Conservation (phyloP, 208 protist species). For the Trypanosoma theileri region DNA sequence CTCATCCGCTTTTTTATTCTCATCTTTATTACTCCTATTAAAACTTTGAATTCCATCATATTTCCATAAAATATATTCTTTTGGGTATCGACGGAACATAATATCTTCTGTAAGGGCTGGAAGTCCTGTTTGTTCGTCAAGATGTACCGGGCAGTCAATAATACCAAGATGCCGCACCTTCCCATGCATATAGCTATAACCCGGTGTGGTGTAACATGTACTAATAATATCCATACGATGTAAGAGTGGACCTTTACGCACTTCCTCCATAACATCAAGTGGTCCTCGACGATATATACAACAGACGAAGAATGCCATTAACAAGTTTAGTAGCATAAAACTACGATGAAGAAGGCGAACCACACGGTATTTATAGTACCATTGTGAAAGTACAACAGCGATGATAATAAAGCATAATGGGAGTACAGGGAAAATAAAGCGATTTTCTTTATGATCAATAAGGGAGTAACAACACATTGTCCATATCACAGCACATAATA, state of each 20-base stretch:
- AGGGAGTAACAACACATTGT: conserved; percentile 74
- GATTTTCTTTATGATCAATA: conserved; percentile 94
- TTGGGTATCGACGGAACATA: conserved; percentile 49
- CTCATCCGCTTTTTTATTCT: conserved; percentile 13
- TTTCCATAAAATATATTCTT: conserved; percentile 58
- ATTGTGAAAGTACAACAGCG: conserved; percentile 40
- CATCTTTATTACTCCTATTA: conserved; percentile 20
- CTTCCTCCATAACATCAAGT: conserved; percentile 38
- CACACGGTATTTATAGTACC: not conserved
- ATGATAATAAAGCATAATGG: conserved; percentile 49
- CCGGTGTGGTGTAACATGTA: conserved; percentile 73
- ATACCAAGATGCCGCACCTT: conserved; percentile 52
- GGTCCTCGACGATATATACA: conserved; percentile 54
- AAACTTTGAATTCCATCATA: conserved; percentile 38
- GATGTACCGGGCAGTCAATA: conserved; percentile 55
- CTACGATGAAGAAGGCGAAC: conserved; percentile 18
- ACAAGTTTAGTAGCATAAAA: conserved; percentile 38
- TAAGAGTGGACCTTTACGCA: conserved; percentile 37
- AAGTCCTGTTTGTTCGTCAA: conserved; percentile 34
- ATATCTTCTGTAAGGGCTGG: conserved; percentile 49
- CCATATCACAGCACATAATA: conserved; percentile 33
- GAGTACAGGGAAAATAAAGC: conserved; percentile 76
- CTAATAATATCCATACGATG: conserved; percentile 55
- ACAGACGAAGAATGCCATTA: conserved; percentile 35
- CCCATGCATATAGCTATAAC: conserved; percentile 67